A percentile compares a stretch with the other conserved stretches of the same genome.
phyloP scores from a whole-genome alignment of 176 grass and related monocot genomes.

The Aegilops speltoides region DNA sequence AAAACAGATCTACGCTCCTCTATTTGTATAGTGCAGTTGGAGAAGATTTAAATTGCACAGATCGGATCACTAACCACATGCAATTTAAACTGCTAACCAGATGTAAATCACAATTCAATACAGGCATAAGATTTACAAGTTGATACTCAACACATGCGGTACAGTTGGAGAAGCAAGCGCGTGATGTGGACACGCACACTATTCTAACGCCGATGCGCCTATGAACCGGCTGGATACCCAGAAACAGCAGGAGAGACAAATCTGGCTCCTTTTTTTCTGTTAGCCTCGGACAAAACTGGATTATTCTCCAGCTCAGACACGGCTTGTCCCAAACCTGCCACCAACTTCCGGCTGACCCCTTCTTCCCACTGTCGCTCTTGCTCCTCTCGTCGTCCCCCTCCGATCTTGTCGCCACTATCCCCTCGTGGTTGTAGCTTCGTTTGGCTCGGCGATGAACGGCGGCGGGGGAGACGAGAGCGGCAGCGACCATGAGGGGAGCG shows the following conservation, averaged over 20 bases:
- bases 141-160: too few species aligned
- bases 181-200: background rate
- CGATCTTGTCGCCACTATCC: background rate
- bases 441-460: slow-evolving; percentile 25
- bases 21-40: too few species aligned
- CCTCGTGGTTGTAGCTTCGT: background rate
- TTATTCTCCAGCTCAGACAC: background rate
- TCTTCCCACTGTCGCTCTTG: background rate
- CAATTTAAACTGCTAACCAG: too few species aligned
- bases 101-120: too few species aligned
- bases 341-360: background rate
- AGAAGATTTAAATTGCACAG: too few species aligned
- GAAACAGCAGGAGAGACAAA: background rate
- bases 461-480: slow-evolving; percentile 50
- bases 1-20: too few species aligned
- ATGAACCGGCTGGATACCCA: background rate
- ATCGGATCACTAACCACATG: too few species aligned
- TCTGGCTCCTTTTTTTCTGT: background rate
- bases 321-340: background rate
- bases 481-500: slow-evolving; percentile 43
- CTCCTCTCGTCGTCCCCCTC: background rate
- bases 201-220: background rate
- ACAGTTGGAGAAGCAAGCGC: background rate
- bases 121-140: too few species aligned
- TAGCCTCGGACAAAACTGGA: background rate